Conservation (phyloP, 805 yeast genomes). For the Candida michaelii region DNA sequence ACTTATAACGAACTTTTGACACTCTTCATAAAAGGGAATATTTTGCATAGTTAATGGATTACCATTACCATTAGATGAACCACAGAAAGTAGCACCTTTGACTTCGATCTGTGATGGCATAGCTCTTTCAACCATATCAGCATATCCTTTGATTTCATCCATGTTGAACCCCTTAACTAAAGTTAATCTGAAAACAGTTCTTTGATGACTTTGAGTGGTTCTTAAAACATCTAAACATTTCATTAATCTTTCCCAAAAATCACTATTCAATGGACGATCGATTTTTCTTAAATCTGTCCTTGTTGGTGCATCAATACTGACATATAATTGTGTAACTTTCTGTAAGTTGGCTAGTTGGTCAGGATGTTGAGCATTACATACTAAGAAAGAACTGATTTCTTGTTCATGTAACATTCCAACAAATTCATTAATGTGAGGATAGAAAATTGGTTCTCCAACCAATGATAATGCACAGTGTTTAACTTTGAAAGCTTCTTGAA, state of each 20-base stretch:
- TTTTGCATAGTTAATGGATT: constrained; percentile 93
- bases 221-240: constrained; percentile 76
- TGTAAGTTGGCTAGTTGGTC: constrained; percentile 66
- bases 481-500: constrained; percentile 86
- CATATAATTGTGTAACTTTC: constrained; percentile 87
- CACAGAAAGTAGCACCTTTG: constrained; percentile 95
- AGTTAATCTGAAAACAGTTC: constrained; percentile 89
- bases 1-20: constrained; percentile 67
- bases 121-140: constrained; percentile 80
- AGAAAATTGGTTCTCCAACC: constrained; percentile 94
- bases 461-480: constrained; percentile 89
- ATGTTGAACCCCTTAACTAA: constrained; percentile 91
- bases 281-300: constrained; percentile 75
- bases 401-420: constrained; percentile 75
- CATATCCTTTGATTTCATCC: constrained; percentile 76
- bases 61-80: constrained; percentile 79
- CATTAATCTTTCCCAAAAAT: constrained; percentile 88
- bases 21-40: constrained; percentile 92
- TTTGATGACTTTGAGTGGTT: constrained; percentile 72
- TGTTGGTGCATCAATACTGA: constrained; percentile 92
- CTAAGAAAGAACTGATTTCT: constrained; percentile 82
- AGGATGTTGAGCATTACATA: constrained; percentile 96
- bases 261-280: constrained; percentile 85
- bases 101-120: constrained; percentile 86
- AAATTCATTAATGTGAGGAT: constrained; percentile 87